Evolutionary conservation across 2,329 filamentous ascomycete genomes (phyloP), one percentile per base, ranked within the genome.

Genomic region (Cladosporium sp.): DNA sequence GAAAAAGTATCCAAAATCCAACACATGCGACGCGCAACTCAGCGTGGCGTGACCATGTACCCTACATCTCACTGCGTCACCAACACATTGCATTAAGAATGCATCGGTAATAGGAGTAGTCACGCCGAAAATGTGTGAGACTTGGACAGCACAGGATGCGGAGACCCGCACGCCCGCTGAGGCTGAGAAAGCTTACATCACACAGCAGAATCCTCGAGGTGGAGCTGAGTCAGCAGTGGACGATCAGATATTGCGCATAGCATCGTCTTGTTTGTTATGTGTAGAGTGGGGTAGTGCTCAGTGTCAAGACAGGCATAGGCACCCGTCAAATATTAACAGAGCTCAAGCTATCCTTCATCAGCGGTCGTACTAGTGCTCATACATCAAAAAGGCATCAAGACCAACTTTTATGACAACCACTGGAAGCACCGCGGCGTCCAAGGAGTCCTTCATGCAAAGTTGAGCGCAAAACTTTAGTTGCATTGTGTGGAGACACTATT

Each of bases 161-260:
- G 56, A 28, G 16, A 34, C 25, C 56, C 26, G 56, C 56, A 58
- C 1, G 16, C 36, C 56, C 7, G n/a, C 5, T 58, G 56, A 58
- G 56, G 54, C 54, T 58, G 54, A 58, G 26, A 58, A 58, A 58
- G 54, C 32, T 58, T 58, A 26, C 54, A 46, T 46, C 39, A 8
- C 39, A 46, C 39, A 46, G 39, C 39, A 46, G 21, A n/a, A 46
- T 46, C 39, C 39, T 46, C 4, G 39, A 11, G 8, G n/a, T 13
- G 39, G 7, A 13, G n/a, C 18, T 43, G 39, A 43, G 18, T 43
- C 39, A 43, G 39, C 39, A 21, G 8, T n/a, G 39, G 7, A 43
- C 18, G 21, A 16, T 11, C 6, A 21, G 18, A 5, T 11, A 11
- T 32, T 5, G 6, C 30, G 5, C 10, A 32, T 32, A 8, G 5